These are phyloP conservation scores for Trichophyton mentagrophytes DNA, from an alignment of 2,329 filamentous ascomycete genomes.

Conservation along the genomic window DNA sequence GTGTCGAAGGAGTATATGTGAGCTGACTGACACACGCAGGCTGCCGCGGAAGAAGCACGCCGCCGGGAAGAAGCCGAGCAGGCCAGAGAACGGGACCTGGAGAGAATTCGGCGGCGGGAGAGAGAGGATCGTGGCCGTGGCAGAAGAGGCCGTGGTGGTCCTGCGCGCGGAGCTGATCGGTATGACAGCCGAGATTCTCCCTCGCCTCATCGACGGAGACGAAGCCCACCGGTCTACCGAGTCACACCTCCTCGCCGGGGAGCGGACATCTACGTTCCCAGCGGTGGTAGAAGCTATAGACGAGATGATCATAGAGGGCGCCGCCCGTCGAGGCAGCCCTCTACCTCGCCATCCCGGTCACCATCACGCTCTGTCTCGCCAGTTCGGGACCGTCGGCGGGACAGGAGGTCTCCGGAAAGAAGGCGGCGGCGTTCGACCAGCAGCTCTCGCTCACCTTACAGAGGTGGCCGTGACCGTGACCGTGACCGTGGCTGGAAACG, in stretches of 20 bases:
- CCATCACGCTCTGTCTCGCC: slow-evolving; percentile 14
- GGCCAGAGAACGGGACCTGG: slow-evolving; percentile 57
- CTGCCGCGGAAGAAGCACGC: slow-evolving; percentile 62
- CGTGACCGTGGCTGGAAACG: slow-evolving; percentile 25
- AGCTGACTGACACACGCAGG: slow-evolving; percentile 1
- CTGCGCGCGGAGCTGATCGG: slow-evolving; percentile 36
- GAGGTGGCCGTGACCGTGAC: slow-evolving; percentile 22
- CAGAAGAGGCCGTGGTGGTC: slow-evolving; percentile 25
- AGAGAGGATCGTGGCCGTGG: slow-evolving; percentile 29
- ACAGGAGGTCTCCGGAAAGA: slow-evolving; percentile 18
- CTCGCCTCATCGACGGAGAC: slow-evolving; percentile 40
- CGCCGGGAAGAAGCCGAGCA: slow-evolving; percentile 58
- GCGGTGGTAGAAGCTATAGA: slow-evolving; percentile 25
- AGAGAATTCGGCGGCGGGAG: slow-evolving; percentile 49
- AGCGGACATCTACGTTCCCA: slow-evolving; percentile 46
- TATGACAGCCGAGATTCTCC: slow-evolving; percentile 38
- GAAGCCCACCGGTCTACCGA: slow-evolving; percentile 34
- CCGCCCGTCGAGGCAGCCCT: slow-evolving; percentile 24
- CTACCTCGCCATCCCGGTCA: slow-evolving; percentile 22
- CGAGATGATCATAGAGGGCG: slow-evolving; percentile 26
- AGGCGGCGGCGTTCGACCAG: slow-evolving; percentile 23
- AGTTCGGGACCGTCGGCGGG: slow-evolving; percentile 19
- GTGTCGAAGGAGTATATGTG: too few species aligned
- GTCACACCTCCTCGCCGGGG: slow-evolving; percentile 38
- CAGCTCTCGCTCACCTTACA: slow-evolving; percentile 31